Percentiles rank a stretch among this genome's conserved stretches.
phyloP scores from a whole-genome alignment of 441 rosid genomes.

The Aleurites moluccanus region DNA sequence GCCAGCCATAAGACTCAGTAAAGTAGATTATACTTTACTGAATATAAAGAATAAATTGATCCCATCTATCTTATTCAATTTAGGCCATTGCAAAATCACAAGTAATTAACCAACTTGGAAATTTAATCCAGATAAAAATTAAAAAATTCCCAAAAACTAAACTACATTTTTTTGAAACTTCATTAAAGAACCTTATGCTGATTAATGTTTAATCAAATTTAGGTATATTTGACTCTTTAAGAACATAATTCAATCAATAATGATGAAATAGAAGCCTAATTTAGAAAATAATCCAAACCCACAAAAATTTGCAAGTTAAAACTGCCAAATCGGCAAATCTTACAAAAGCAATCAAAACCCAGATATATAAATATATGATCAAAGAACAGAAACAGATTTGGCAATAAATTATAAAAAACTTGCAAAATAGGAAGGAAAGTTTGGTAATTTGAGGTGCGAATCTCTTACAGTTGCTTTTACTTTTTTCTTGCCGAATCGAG shows the following conservation, averaged over 20 bases:
- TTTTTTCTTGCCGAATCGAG: background rate
- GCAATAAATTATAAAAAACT: background rate
- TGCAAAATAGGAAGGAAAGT: background rate
- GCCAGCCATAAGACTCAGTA: background rate
- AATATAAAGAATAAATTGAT: background rate
- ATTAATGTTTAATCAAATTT: background rate
- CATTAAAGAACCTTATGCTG: background rate
- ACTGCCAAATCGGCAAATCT: background rate
- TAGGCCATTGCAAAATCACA: background rate
- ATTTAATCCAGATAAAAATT: background rate
- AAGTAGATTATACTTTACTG: background rate
- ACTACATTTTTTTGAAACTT: background rate
- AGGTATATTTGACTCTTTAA: background rate
- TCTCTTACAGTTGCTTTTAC: background rate
- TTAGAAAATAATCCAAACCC: slow-evolving; percentile 8
- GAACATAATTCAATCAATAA: background rate
- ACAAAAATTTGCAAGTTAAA: background rate
- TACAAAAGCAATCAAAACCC: background rate
- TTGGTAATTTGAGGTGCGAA: background rate
- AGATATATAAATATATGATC: background rate
- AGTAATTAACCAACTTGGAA: background rate
- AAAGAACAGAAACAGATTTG: background rate
- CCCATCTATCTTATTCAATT: background rate
- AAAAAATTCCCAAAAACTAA: background rate
- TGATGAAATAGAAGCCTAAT: background rate